Base-by-base conservation (phyloP, 805 yeast genomes). In the Yarrowia sp. region DNA sequence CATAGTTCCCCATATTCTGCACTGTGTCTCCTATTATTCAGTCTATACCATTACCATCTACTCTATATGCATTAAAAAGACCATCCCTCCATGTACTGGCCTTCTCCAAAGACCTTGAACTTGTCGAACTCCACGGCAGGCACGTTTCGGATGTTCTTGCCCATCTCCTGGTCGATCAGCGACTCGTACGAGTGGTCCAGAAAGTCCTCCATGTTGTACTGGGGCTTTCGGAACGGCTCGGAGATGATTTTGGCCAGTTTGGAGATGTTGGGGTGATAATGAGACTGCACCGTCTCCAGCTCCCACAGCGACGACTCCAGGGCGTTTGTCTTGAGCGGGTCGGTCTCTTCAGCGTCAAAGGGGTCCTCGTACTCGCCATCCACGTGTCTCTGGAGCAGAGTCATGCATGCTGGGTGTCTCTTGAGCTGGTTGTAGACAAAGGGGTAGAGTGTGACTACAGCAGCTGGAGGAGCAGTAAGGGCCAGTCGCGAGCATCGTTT, bases 181-280 rank as follows among this genome's bases (percentile, higher is more conserved):
- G 73, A 89, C 81, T 83, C 81, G 76, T 93, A 95, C 69, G 89
- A 87, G 91, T 97, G 94, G 77, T 93, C 97, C 74, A 95, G 79
- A 81, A 95, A 95, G 76, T 95, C 98, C 77, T 95, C 99, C 83
- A 95, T 82, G 77, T 90, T 90, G 77, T 95, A 95, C 73, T 86
- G 85, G 69, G 89, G 87, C 77, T 95, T 95, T 75, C 88, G 86
- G 80, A 92, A 94, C 3, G 97, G 97, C 78, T 95, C 97, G 19
- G 87, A 84, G 75, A 91, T 90, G 40, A 95, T 90, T 76, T 87
- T 89, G 16, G 97, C 97, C 73, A 95, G 82, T 0, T 97, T 89
- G 1, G 97, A 94, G 12, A 95, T 92, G 74, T 95, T 95, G 15
- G 98, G 98, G 79, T 95, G 98, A 76, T 92, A 94, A 77, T 95